These are phyloP conservation scores for Penicillium sp. DNA, from an alignment of 2,329 filamentous ascomycete genomes.

Conservation along the genomic window DNA sequence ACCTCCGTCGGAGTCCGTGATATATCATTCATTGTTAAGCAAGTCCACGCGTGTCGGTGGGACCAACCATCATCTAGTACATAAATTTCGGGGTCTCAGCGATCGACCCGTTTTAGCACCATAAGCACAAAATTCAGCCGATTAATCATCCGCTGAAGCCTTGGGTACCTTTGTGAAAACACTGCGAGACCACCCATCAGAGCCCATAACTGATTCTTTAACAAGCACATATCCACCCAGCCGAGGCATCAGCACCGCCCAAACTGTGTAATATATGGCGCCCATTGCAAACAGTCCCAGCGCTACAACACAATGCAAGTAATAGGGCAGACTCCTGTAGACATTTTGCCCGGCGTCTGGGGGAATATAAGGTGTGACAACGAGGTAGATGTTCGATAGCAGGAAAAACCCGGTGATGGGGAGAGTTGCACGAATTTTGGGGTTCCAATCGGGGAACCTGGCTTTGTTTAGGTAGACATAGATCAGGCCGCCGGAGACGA, in stretches of 20 bases:
- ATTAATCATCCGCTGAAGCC: not conserved
- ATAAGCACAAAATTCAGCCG: no score
- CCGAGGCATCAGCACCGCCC: slow-evolving; percentile 51
- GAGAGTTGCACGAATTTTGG: slow-evolving; percentile 51
- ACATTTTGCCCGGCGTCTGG: slow-evolving; percentile 50
- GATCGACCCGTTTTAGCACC: no score
- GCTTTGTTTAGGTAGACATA: slow-evolving; percentile 46
- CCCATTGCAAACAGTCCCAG: slow-evolving; percentile 51
- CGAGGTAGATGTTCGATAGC: slow-evolving; percentile 54
- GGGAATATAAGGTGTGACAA: slow-evolving; percentile 54
- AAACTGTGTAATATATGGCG: slow-evolving; percentile 53
- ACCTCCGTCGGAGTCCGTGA: not conserved
- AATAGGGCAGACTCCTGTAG: slow-evolving; percentile 56
- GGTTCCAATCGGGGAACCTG: slow-evolving; percentile 48
- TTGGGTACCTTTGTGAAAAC: slow-evolving; percentile 52
- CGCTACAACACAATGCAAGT: slow-evolving; percentile 55
- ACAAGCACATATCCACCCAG: slow-evolving; percentile 53
- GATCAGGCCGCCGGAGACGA: slow-evolving; percentile 51
- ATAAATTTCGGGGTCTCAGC: no score
- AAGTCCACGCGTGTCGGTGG: not conserved
- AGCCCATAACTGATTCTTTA: slow-evolving; percentile 55
- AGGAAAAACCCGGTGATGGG: slow-evolving; percentile 55
- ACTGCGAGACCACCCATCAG: slow-evolving; percentile 64
- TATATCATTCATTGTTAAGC: not conserved
- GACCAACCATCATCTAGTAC: not conserved